phyloP scores from a whole-genome alignment of 1,139 yeast species.

The Pichia sp. region DNA sequence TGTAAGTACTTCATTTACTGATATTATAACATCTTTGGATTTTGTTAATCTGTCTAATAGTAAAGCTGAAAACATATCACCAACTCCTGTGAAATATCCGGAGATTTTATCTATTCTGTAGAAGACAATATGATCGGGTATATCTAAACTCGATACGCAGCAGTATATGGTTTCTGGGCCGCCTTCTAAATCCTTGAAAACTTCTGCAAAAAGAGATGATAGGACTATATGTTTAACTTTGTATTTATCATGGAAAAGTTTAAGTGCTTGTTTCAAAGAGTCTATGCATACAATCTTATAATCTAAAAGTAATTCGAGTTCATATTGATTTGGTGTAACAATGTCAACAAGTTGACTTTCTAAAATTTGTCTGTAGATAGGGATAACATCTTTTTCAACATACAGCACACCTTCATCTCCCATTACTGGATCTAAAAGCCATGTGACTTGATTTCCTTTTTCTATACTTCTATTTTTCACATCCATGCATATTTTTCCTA shows the following conservation, averaged over 20 bases:
- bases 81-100: slow-evolving; percentile 88
- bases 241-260: slow-evolving; percentile 47
- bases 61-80: slow-evolving; percentile 85
- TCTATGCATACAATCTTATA: slow-evolving; percentile 42
- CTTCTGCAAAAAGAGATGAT: slow-evolving; percentile 46
- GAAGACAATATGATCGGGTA: slow-evolving; percentile 16
- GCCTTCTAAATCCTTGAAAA: slow-evolving; percentile 25
- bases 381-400: slow-evolving; percentile 69
- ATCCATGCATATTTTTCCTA: slow-evolving; percentile 41
- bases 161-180: slow-evolving; percentile 41
- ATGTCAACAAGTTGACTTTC: slow-evolving; percentile 53
- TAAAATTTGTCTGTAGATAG: slow-evolving; percentile 60
- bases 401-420: slow-evolving; percentile 89
- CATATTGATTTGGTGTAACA: slow-evolving; percentile 91
- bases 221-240: slow-evolving; percentile 65
- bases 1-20: slow-evolving; percentile 44
- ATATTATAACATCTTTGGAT: slow-evolving; percentile 26
- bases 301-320: slow-evolving; percentile 71
- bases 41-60: slow-evolving; percentile 57
- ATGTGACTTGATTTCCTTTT: slow-evolving; percentile 30
- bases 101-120: slow-evolving; percentile 46
- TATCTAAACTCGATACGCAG: slow-evolving; percentile 46
- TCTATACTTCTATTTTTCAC: slow-evolving; percentile 24
- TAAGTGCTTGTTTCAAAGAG: slow-evolving; percentile 47
- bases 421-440: slow-evolving; percentile 90